A percentile compares a stretch with the other conserved stretches of the same genome.
Evolutionary conservation across 495 filamentous ascomycete genomes (phyloP).

Genomic region (Glarea lozoyensis): DNA sequence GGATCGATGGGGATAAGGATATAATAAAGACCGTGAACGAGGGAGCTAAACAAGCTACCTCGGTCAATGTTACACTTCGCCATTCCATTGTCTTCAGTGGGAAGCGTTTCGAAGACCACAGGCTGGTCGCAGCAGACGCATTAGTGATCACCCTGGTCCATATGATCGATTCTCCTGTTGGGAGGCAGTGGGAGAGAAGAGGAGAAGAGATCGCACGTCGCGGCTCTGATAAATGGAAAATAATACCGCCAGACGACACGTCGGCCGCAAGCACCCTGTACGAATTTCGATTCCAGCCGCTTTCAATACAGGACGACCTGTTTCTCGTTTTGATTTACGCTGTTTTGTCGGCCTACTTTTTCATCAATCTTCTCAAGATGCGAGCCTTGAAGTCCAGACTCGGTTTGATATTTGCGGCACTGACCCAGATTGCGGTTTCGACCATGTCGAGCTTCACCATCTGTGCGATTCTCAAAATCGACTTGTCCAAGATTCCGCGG

Average conservation of each 20-base stretch:
- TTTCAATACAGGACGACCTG: slow-evolving; percentile 50
- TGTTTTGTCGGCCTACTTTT: slow-evolving; percentile 46
- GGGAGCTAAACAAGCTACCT: slow-evolving; percentile 40
- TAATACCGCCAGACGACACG: slow-evolving; percentile 49
- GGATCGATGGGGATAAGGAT: slow-evolving; percentile 46
- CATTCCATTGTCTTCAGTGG: slow-evolving; percentile 70
- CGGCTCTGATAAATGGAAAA: slow-evolving; percentile 38
- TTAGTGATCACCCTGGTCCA: slow-evolving; percentile 67
- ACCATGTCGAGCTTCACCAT: slow-evolving; percentile 57
- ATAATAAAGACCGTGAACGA: slow-evolving; percentile 57
- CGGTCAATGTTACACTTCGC: slow-evolving; percentile 57
- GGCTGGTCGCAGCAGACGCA: slow-evolving; percentile 57
- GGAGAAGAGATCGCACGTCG: slow-evolving; percentile 32
- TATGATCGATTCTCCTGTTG: slow-evolving; percentile 45
- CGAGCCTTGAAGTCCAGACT: slow-evolving; percentile 58
- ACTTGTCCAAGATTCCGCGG: slow-evolving; percentile 50
- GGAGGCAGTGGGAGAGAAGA: slow-evolving; percentile 47
- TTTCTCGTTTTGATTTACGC: slow-evolving; percentile 51
- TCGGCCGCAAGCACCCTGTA: slow-evolving; percentile 48
- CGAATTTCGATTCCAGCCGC: slow-evolving; percentile 62
- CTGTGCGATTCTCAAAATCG: slow-evolving; percentile 51
- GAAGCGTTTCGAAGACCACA: slow-evolving; percentile 53
- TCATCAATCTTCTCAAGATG: slow-evolving; percentile 47
- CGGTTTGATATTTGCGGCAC: slow-evolving; percentile 56
- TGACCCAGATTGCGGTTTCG: slow-evolving; percentile 57